These are phyloP conservation scores for Eudorina sp. DNA, from an alignment of 139 green algal species.

Conservation along the genomic window DNA sequence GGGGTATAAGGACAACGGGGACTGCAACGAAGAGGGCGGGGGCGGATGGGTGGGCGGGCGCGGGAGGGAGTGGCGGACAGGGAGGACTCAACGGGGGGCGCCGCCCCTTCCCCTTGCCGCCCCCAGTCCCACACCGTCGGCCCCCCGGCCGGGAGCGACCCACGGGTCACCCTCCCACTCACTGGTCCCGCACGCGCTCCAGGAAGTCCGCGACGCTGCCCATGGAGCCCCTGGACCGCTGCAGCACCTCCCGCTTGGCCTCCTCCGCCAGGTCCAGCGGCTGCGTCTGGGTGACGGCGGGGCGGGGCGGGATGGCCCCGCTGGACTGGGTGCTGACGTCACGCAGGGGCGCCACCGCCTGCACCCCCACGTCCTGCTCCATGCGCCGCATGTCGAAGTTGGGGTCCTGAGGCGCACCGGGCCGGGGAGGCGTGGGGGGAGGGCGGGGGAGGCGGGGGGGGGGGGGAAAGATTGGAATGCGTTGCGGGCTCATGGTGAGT, in stretches of 20 bases:
- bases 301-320: conserved; percentile 19
- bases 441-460: too few relatives aligned
- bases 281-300: conserved; percentile 61
- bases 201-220: conserved; percentile 64
- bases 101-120: background rate
- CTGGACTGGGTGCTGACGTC: conserved; percentile 24
- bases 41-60: too few relatives aligned
- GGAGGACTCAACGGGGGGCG: too few relatives aligned
- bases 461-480: too few relatives aligned
- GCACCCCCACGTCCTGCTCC: conserved; percentile 70
- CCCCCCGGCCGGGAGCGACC: background rate
- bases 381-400: conserved; percentile 77
- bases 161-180: conserved; percentile 1
- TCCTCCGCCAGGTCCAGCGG: conserved; percentile 56
- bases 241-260: conserved; percentile 52
- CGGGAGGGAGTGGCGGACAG: too few relatives aligned
- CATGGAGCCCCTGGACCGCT: background rate
- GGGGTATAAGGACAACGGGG: too few relatives aligned
- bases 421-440: too few relatives aligned
- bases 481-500: too few relatives aligned
- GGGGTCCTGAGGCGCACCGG: conserved; percentile 85
- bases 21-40: too few relatives aligned
- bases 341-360: conserved; percentile 61
- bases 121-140: background rate
- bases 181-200: conserved; percentile 56